Percentiles rank a stretch among this genome's conserved stretches.
phyloP scores from a whole-genome alignment of 108 stramenopile genomes.

The Poteriospumella lacustris region DNA sequence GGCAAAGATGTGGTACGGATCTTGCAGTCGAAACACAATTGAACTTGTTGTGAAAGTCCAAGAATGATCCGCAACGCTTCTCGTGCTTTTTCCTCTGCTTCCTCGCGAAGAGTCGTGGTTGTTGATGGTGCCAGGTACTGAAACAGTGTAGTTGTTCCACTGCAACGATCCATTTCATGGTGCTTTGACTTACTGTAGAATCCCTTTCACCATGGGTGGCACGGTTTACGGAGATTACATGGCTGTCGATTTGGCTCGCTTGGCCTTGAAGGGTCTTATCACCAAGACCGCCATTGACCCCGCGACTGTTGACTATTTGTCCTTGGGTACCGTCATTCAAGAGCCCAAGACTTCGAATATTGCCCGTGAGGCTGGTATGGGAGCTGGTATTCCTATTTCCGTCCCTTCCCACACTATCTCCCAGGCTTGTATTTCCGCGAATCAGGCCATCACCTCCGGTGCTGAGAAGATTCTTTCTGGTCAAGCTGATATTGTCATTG shows the following conservation, averaged over 20 bases:
- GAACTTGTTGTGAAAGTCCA: too few species aligned
- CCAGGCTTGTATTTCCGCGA: conserved; percentile 91
- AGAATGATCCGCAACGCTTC: too few species aligned
- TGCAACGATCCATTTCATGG: not conserved
- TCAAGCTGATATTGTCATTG: conserved; percentile 82
- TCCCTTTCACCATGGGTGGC: conserved; percentile 81
- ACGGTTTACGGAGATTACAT: conserved; percentile 86
- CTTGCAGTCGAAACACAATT: too few species aligned
- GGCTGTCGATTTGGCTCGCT: conserved; percentile 87
- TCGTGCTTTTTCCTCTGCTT: too few species aligned
- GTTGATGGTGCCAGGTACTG: conserved; percentile 11
- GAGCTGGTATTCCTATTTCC: conserved; percentile 79
- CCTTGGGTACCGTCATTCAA: conserved; percentile 73
- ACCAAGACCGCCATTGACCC: conserved; percentile 85
- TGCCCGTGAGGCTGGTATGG: conserved; percentile 82
- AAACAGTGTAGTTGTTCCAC: not conserved
- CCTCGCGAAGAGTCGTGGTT: not conserved
- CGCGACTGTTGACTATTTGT: conserved; percentile 77
- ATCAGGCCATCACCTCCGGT: conserved; percentile 82
- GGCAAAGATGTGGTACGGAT: too few species aligned
- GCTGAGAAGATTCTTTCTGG: conserved; percentile 82
- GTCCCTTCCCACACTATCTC: conserved; percentile 86
- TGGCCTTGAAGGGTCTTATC: conserved; percentile 83
- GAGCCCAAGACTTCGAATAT: conserved; percentile 76
- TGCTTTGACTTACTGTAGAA: not conserved